Percentiles rank a stretch among this genome's conserved stretches.
Conservation (phyloP, 768 basidiomycete species). For the Lactarius pseudohatsudake region DNA sequence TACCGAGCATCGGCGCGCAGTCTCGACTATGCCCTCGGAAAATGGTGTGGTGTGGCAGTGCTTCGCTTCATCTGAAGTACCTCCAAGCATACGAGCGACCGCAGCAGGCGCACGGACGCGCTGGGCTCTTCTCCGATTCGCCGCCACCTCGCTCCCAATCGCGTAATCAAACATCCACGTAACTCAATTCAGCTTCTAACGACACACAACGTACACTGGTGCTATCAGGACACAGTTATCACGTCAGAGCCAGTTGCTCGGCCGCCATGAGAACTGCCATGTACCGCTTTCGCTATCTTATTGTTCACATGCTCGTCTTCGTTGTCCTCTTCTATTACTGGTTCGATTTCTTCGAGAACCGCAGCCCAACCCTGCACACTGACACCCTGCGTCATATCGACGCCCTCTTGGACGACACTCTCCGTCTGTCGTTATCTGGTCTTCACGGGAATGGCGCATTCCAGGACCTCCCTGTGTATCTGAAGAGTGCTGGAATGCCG, state of each 20-base stretch:
- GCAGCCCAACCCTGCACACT: not conserved
- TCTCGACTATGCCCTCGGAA: not conserved
- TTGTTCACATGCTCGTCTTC: not conserved
- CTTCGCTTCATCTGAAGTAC: not conserved
- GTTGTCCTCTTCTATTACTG: not conserved
- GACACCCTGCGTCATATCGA: constrained; percentile 5
- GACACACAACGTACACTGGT: not conserved
- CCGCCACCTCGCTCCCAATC: not conserved
- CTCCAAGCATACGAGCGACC: not conserved
- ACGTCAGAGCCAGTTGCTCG: not conserved
- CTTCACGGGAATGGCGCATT: not conserved
- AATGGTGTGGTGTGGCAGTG: not conserved
- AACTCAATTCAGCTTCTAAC: too few relatives aligned
- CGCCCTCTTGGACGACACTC: constrained; percentile 14
- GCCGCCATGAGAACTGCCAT: not conserved
- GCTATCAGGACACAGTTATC: not conserved
- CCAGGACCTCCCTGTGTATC: not conserved
- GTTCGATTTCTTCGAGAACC: not conserved
- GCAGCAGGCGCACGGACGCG: not conserved
- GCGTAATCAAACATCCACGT: not conserved
- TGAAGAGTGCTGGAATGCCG: not conserved
- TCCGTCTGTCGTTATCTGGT: not conserved
- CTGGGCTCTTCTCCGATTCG: not conserved
- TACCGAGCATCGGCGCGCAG: not conserved
- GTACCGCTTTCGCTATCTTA: not conserved